Conservation (phyloP, 331 rosid genomes). For the Erythrophleum ivorense region DNA sequence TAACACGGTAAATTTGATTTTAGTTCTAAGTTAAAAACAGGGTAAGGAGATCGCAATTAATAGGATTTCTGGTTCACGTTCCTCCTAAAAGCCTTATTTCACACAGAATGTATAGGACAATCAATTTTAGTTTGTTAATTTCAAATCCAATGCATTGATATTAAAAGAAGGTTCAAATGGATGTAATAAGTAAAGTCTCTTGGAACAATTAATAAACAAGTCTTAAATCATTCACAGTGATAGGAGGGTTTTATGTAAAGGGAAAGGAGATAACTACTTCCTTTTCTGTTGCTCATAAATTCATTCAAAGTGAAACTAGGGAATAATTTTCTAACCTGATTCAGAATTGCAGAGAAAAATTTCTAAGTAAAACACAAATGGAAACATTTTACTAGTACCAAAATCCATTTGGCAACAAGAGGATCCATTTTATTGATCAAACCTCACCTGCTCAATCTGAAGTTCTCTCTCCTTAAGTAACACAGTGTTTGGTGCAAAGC, state of each 20-base stretch:
- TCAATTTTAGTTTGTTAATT: not conserved
- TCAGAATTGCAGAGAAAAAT: not conserved
- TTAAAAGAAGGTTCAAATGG: not conserved
- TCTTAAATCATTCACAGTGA: slow-evolving; percentile 18
- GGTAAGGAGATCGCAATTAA: not conserved
- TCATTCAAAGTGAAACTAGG: not conserved
- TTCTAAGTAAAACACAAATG: slow-evolving; percentile 26
- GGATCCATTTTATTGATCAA: slow-evolving; percentile 10
- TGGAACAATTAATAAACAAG: not conserved
- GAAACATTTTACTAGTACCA: slow-evolving; percentile 23
- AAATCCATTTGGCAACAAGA: not conserved
- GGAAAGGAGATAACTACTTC: slow-evolving; percentile 15
- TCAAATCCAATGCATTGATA: not conserved
- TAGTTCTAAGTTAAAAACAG: slow-evolving; percentile 14
- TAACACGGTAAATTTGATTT: not conserved
- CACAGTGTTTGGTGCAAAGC: slow-evolving; percentile 48
- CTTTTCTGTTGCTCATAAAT: slow-evolving; percentile 13
- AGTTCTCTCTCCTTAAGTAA: slow-evolving; percentile 82
- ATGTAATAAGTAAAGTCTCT: not conserved
- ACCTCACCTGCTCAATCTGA: slow-evolving; percentile 72
- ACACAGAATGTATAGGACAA: not conserved
- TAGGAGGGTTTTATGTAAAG: slow-evolving; percentile 21
- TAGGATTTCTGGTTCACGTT: not conserved
- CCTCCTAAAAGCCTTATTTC: slow-evolving; percentile 6
- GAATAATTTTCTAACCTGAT: slow-evolving; percentile 6